Conservation (phyloP, 2,329 filamentous ascomycete genomes). For the Cercospora sp. region DNA sequence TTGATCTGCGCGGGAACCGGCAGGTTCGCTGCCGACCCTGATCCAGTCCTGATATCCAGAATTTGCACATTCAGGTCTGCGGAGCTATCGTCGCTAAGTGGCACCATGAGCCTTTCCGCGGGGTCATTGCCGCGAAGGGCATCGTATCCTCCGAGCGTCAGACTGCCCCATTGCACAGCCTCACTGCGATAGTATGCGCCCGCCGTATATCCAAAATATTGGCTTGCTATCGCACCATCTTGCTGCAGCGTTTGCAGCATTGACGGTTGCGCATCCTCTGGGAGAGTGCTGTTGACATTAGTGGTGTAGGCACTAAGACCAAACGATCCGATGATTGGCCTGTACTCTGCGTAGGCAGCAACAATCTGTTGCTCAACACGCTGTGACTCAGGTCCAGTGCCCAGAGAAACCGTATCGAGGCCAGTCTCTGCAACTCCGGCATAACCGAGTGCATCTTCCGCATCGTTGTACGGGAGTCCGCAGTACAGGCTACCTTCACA, state of each 20-base stretch:
- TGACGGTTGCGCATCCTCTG: not conserved
- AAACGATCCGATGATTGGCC: constrained; percentile 40
- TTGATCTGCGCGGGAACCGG: constrained; percentile 45
- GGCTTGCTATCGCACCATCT: constrained; percentile 33
- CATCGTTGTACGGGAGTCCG: constrained; percentile 2
- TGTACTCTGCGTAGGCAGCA: not conserved
- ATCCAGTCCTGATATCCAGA: too few species aligned
- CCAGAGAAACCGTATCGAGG: constrained; percentile 4
- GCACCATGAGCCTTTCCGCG: too few species aligned
- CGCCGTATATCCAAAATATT: constrained; percentile 45
- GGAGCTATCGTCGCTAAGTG: not conserved
- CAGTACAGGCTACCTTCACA: not conserved
- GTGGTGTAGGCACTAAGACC: constrained; percentile 33
- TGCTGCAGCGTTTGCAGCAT: constrained; percentile 26
- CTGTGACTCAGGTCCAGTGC: not conserved
- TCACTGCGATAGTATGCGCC: constrained; percentile 33
- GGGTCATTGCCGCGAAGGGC: constrained; percentile 39
- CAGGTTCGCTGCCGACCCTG: too few species aligned
- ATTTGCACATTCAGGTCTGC: too few species aligned
- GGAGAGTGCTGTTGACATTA: not conserved
- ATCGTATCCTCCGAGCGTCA: constrained; percentile 46
- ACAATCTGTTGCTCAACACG: constrained; percentile 10
- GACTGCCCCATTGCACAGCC: constrained; percentile 10
- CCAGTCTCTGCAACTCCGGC: not conserved
- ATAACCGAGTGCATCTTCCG: constrained; percentile 4